Percentiles rank a stretch among this genome's conserved stretches.
phyloP scores from a whole-genome alignment of 331 rosid species.

The Spiraea crenata region DNA sequence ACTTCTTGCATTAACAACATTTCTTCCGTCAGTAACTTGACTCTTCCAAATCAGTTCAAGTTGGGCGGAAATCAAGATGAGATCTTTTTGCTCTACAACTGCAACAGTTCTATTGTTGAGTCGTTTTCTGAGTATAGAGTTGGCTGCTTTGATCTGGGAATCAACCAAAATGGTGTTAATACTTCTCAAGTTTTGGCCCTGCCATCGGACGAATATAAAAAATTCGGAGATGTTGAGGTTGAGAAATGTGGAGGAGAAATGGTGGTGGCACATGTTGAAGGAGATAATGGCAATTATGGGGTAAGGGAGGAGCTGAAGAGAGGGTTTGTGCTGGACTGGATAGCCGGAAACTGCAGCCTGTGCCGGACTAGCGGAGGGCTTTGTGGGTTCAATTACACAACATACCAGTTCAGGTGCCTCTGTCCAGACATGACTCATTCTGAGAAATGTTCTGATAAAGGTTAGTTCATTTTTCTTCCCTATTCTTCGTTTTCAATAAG shows the following conservation, averaged over 20 bases:
- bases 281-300: neutral
- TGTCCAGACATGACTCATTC: conserved; percentile 52
- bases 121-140: neutral
- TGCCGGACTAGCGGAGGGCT: conserved; percentile 39
- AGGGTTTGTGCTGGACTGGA: conserved; percentile 60
- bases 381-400: conserved; percentile 35
- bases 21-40: conserved; percentile 4
- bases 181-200: conserved; percentile 39
- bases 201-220: neutral
- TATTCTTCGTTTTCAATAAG: neutral
- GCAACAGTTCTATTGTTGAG: conserved; percentile 16
- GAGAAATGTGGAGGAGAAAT: conserved; percentile 22
- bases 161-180: neutral
- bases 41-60: neutral
- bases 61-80: conserved; percentile 14
- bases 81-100: conserved; percentile 28
- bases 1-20: conserved; percentile 13
- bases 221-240: neutral
- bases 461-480: conserved; percentile 26
- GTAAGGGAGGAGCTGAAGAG: conserved; percentile 27
- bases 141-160: conserved; percentile 29
- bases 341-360: conserved; percentile 22
- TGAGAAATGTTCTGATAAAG: conserved; percentile 25
- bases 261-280: conserved; percentile 14
- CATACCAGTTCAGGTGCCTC: conserved; percentile 29